Evolutionary conservation across 768 basidiomycete genomes (phyloP), one percentile per base, ranked within the genome.

Genomic region (Mycena galopus): DNA sequence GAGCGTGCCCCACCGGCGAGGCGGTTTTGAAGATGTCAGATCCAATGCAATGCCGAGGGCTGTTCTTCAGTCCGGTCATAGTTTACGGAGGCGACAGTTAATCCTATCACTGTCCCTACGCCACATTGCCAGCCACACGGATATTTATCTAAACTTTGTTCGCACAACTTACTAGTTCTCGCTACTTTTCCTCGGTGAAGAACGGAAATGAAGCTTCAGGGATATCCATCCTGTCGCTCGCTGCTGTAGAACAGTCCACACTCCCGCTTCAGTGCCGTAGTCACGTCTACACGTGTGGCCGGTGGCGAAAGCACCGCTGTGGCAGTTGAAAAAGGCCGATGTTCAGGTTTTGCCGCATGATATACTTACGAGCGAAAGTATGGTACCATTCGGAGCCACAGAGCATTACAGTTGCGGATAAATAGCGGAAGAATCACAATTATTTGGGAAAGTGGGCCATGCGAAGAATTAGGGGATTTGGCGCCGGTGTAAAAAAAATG

Each of bases 381-480:
- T 11, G 39, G 39, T 42, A 17, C 39, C 39, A 42, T 42, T 42
- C 10, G 39, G 39, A 42, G 39, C 39, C 39, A 8, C 39, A 42
- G 39, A 8, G 16, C 10, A 42, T 42, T 42, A 42, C 39, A 42
- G 39, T 42, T 42, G 16, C 53, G 14, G 14, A 55, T 27, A 29
- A 16, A 55, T 55, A 27, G 53, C 27, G 23, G 11, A 25, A 12
- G 21, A 27, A 55, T 35, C 35, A 35, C 35, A 35, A 35, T 35
- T 35, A 35, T 35, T 35, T 35, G n/a, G n/a, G n/a, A n/a, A n/a
- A n/a, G n/a, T n/a, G n/a, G n/a, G n/a, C n/a, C n/a, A n/a, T n/a
- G n/a, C n/a, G n/a, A n/a, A n/a, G n/a, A n/a, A n/a, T n/a, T n/a
- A 57, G 56, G 56, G 56, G 29, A 57, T 57, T 57, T 57, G 30